These are phyloP conservation scores for Cystoisospora suis DNA, from an alignment of 169 alveolate species.

Conservation along the genomic window DNA sequence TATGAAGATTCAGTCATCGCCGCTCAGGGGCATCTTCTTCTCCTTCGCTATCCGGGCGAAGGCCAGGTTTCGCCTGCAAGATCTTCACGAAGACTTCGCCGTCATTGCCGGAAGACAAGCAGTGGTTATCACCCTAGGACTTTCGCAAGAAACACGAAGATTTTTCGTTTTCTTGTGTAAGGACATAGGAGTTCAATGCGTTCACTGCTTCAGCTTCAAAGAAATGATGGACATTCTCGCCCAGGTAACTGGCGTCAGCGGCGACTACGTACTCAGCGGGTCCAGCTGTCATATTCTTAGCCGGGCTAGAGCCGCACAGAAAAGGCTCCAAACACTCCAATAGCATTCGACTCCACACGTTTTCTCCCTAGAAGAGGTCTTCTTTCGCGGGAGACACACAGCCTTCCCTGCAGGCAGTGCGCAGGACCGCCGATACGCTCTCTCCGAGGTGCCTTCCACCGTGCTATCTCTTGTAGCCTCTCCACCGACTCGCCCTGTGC, in stretches of 20 bases:
- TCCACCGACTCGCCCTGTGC: no score
- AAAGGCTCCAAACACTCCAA: no score
- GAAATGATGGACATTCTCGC: conserved; percentile 16
- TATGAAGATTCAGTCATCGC: conserved; percentile 59
- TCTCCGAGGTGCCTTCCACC: no score
- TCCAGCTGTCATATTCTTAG: no score
- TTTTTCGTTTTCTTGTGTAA: conserved; percentile 40
- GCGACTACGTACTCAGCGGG: no score
- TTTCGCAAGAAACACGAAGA: conserved; percentile 39
- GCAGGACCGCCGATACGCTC: no score
- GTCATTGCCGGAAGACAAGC: neutral
- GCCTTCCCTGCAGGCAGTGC: no score
- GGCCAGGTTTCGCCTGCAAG: conserved; percentile 34
- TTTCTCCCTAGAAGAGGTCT: no score
- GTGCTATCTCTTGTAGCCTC: no score
- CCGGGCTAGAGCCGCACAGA: no score
- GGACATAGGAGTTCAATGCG: conserved; percentile 44
- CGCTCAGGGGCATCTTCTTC: conserved; percentile 49
- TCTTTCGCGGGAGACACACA: no score
- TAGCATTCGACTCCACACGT: no score
- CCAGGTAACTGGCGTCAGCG: conserved; percentile 11
- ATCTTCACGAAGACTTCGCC: conserved; percentile 22
- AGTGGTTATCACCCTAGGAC: conserved; percentile 41
- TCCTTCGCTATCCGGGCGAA: conserved; percentile 37
- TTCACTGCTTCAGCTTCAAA: conserved; percentile 56